phyloP scores from a whole-genome alignment of 768 basidiomycete genomes.

The Rhizopogon vinicolor region DNA sequence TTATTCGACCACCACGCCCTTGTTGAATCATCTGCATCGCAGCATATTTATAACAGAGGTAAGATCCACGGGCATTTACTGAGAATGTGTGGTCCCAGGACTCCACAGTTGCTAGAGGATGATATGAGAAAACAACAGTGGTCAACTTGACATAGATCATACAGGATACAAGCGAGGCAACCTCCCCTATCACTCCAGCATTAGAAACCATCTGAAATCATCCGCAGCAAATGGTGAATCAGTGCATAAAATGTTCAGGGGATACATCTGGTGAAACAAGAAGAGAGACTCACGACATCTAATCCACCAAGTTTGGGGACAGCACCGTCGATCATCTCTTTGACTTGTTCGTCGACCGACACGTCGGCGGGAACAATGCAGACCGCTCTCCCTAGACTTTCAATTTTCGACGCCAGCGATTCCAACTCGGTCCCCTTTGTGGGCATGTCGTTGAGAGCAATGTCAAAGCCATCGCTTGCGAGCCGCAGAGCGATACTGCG shows the following conservation, averaged over 20 bases:
- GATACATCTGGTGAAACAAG: background rate
- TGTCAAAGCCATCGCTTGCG: conserved; percentile 26
- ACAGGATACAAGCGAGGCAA: conserved; percentile 7
- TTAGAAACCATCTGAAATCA: conserved; percentile 3
- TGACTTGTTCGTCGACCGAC: conserved; percentile 10
- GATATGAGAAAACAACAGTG: background rate
- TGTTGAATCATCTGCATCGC: conserved; percentile 19
- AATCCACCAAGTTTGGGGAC: conserved; percentile 6
- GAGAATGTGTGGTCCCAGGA: conserved; percentile 22
- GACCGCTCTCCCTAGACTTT: conserved; percentile 1
- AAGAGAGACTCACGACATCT: conserved; percentile 6
- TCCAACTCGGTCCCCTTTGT: conserved; percentile 5
- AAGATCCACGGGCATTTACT: conserved; percentile 13
- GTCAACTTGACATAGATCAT: background rate
- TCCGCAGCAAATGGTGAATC: too few relatives aligned
- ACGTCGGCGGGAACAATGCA: conserved; percentile 6
- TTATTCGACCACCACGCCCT: conserved; percentile 8
- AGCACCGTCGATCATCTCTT: conserved; percentile 6
- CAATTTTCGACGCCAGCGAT: conserved; percentile 6
- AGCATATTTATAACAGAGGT: conserved; percentile 20
- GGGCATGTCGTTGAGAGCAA: conserved; percentile 23
- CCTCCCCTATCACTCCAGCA: background rate
- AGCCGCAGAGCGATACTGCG: conserved; percentile 28
- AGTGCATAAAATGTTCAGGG: background rate
- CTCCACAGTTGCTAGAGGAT: conserved; percentile 6